Conservation (phyloP, 2,329 filamentous ascomycete genomes). For the Fonsecaea nubica region DNA sequence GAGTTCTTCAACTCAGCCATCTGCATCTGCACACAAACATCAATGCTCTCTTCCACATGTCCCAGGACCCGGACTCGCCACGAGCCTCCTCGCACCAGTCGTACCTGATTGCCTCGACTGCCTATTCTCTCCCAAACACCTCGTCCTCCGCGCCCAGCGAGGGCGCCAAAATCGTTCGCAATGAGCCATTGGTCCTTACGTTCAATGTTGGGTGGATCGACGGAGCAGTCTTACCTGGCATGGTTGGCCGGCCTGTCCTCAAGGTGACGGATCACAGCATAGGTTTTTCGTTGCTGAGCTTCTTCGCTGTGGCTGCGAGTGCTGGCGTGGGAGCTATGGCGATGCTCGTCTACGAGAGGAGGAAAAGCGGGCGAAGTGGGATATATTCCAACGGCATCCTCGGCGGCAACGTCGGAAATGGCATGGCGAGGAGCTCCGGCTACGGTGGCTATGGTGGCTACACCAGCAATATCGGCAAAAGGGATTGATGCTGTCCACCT, state of each 20-base stretch:
- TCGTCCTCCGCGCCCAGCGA: slow-evolving; percentile 56
- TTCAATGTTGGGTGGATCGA: slow-evolving; percentile 80
- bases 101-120: slow-evolving; percentile 83
- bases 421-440: slow-evolving; percentile 35
- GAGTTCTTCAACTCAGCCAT: slow-evolving; percentile 85
- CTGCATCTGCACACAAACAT: slow-evolving; percentile 88
- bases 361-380: slow-evolving; percentile 38
- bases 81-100: slow-evolving; percentile 60
- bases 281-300: slow-evolving; percentile 39
- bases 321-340: slow-evolving; percentile 40
- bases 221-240: slow-evolving; percentile 43
- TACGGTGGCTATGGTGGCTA: slow-evolving; percentile 42
- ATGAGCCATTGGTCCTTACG: slow-evolving; percentile 78
- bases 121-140: slow-evolving; percentile 73
- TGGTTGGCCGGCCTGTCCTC: slow-evolving; percentile 38
- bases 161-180: slow-evolving; percentile 76
- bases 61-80: slow-evolving; percentile 41
- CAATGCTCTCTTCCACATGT: slow-evolving; percentile 80
- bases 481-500: slow-evolving; percentile 32
- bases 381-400: slow-evolving; percentile 37
- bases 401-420: slow-evolving; percentile 35
- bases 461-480: slow-evolving; percentile 36
- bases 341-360: slow-evolving; percentile 40
- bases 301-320: slow-evolving; percentile 40
- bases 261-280: slow-evolving; percentile 39